Percentiles rank a stretch among this genome's conserved stretches.
Evolutionary conservation across 2,329 filamentous ascomycete genomes (phyloP).

Genomic region (Rhynchosporium secalis): DNA sequence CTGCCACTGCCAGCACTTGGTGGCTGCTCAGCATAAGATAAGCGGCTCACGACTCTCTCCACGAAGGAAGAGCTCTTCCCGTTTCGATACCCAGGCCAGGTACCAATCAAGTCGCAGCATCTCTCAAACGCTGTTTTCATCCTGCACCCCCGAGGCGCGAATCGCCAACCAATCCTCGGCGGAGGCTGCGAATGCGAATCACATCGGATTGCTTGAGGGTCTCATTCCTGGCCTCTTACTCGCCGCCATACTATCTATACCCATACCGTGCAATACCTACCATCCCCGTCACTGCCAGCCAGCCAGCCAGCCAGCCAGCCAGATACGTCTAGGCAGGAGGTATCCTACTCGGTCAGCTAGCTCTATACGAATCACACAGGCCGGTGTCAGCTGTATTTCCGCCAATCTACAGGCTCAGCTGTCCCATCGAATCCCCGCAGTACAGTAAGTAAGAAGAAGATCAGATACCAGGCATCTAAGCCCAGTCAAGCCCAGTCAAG

Average conservation of each 20-base stretch:
- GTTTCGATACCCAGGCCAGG: not conserved
- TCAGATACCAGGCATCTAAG: not conserved
- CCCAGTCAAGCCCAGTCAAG: not conserved
- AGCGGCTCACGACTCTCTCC: constrained; percentile 21
- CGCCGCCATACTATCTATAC: not conserved
- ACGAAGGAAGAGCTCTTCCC: constrained; percentile 11
- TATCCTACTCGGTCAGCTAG: constrained; percentile 10
- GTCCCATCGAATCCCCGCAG: not conserved
- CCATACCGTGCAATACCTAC: too few relatives aligned
- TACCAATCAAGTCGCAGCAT: constrained; percentile 27
- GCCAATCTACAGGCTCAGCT: not conserved
- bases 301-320: not conserved
- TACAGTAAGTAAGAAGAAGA: not conserved
- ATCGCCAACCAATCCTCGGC: constrained; percentile 33
- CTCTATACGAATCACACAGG: constrained; percentile 15
- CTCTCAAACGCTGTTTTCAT: constrained; percentile 28
- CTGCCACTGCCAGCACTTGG: constrained; percentile 24
- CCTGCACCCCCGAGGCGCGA: constrained; percentile 35
- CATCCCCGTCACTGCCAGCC: constrained; percentile 1
- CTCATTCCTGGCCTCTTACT: constrained; percentile 10
- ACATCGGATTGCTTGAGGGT: constrained; percentile 16
- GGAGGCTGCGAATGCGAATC: constrained; percentile 16
- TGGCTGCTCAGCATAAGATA: constrained; percentile 32
- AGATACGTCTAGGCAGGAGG: too few relatives aligned
- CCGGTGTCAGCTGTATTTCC: constrained; percentile 24